These are phyloP conservation scores for Stipa capillata DNA, from an alignment of 176 grass and related monocot genomes.

Conservation along the genomic window DNA sequence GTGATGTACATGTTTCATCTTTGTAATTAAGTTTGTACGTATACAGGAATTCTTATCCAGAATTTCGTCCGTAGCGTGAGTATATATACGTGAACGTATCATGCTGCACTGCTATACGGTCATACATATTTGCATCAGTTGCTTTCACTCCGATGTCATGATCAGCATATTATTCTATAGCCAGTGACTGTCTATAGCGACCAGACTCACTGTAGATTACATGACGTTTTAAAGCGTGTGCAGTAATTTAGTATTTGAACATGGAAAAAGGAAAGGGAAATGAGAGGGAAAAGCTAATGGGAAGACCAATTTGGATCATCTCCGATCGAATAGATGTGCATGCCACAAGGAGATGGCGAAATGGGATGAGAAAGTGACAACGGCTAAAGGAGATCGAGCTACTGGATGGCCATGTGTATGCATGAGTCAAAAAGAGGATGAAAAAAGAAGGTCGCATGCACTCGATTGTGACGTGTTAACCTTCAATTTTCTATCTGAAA, in stretches of 20 bases:
- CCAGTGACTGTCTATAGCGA: slow-evolving; percentile 10
- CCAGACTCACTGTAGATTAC: background rate
- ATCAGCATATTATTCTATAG: too few relatives aligned
- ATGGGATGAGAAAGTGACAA: slow-evolving; percentile 12
- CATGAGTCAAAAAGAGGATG: slow-evolving; percentile 16
- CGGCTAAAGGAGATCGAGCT: slow-evolving; percentile 25
- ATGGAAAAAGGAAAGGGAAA: slow-evolving; percentile 3
- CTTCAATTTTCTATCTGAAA: background rate
- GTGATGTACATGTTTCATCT: background rate
- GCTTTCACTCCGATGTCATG: slow-evolving; percentile 22
- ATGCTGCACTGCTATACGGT: background rate
- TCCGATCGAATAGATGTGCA: slow-evolving; percentile 1
- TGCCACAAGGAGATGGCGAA: slow-evolving; percentile 1
- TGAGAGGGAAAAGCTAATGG: background rate
- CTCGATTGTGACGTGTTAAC: background rate
- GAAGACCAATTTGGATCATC: background rate
- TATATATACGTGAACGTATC: background rate
- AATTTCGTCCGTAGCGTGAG: background rate
- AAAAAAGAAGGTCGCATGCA: slow-evolving; percentile 1
- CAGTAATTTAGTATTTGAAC: slow-evolving; percentile 45
- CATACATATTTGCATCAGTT: background rate
- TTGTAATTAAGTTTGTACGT: background rate
- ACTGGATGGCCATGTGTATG: background rate
- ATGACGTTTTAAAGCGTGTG: slow-evolving; percentile 8
- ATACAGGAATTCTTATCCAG: slow-evolving; percentile 2